phyloP scores from a whole-genome alignment of 2,329 filamentous ascomycete species.

The Pseudocercospora fijiensis region DNA sequence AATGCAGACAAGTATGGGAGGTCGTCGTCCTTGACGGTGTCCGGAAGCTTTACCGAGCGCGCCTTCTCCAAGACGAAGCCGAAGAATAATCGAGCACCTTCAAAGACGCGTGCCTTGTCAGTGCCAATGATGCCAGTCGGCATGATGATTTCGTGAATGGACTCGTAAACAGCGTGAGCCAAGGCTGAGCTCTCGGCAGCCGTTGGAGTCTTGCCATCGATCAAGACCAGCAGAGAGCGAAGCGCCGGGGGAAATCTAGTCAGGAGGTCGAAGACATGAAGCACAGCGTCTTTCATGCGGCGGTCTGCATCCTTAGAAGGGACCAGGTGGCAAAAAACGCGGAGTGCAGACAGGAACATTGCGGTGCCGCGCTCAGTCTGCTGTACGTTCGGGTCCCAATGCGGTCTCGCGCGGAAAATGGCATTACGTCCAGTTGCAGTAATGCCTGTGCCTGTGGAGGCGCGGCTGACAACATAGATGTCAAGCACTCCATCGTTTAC shows the following conservation, averaged over 20 bases:
- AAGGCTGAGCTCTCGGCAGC: slow-evolving; percentile 37
- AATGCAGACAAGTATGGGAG: slow-evolving; percentile 32
- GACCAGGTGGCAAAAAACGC: slow-evolving; percentile 34
- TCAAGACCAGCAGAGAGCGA: slow-evolving; percentile 37
- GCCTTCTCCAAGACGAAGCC: slow-evolving; percentile 41
- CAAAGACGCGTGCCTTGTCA: slow-evolving; percentile 34
- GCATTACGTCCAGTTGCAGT: slow-evolving; percentile 25
- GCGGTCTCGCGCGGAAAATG: slow-evolving; percentile 31
- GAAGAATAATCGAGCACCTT: slow-evolving; percentile 40
- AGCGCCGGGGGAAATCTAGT: slow-evolving; percentile 39
- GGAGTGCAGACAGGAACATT: slow-evolving; percentile 39
- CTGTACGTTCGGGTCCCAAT: slow-evolving; percentile 33
- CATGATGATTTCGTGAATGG: slow-evolving; percentile 33
- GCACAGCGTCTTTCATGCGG: slow-evolving; percentile 28
- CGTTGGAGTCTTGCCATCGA: slow-evolving; percentile 36
- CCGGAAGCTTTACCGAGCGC: slow-evolving; percentile 22
- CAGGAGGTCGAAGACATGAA: slow-evolving; percentile 37
- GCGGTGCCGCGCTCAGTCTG: slow-evolving; percentile 39
- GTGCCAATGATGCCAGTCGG: slow-evolving; percentile 34
- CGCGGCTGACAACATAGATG: slow-evolving; percentile 34
- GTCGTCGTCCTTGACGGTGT: slow-evolving; percentile 19
- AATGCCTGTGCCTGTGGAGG: slow-evolving; percentile 3
- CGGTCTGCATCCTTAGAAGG: slow-evolving; percentile 24
- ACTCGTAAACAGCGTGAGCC: slow-evolving; percentile 34
- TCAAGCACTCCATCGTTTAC: slow-evolving; percentile 30